phyloP scores from a whole-genome alignment of 225 moss, liverwort and hornwort genomes.

The Anthoceros angustus region DNA sequence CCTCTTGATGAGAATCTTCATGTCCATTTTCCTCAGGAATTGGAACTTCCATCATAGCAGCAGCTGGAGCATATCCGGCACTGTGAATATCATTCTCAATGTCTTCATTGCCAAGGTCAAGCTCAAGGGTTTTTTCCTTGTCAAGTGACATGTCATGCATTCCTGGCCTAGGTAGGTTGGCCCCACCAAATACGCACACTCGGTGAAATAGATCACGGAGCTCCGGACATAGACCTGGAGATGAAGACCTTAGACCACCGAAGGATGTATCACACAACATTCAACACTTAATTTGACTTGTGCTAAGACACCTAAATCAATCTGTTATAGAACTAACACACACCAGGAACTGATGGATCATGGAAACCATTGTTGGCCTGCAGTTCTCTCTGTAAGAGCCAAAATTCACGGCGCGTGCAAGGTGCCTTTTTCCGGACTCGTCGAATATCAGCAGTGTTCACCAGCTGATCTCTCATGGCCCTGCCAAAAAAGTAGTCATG shows the following conservation, averaged over 20 bases:
- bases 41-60: not conserved
- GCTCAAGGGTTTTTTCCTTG: slow-evolving; percentile 6
- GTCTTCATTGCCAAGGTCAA: slow-evolving; percentile 8
- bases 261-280: not conserved
- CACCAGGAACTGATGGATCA: slow-evolving; percentile 74
- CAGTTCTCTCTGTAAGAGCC: slow-evolving; percentile 55
- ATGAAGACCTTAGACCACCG: not conserved
- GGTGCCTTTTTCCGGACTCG: slow-evolving; percentile 85
- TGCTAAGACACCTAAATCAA: not conserved
- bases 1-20: not conserved
- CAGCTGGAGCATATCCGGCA: not conserved
- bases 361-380: slow-evolving; percentile 45
- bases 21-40: not conserved
- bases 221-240: slow-evolving; percentile 39
- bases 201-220: slow-evolving; percentile 49
- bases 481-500: slow-evolving; percentile 17
- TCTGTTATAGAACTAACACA: not conserved
- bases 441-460: slow-evolving; percentile 73
- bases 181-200: slow-evolving; percentile 56
- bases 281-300: not conserved
- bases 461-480: slow-evolving; percentile 86
- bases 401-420: slow-evolving; percentile 61
- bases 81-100: not conserved
- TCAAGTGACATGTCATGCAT: slow-evolving; percentile 17
- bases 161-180: slow-evolving; percentile 55